Evolutionary conservation across 805 yeast species (phyloP).

Genomic region (Jamesozyma rosinii): DNA sequence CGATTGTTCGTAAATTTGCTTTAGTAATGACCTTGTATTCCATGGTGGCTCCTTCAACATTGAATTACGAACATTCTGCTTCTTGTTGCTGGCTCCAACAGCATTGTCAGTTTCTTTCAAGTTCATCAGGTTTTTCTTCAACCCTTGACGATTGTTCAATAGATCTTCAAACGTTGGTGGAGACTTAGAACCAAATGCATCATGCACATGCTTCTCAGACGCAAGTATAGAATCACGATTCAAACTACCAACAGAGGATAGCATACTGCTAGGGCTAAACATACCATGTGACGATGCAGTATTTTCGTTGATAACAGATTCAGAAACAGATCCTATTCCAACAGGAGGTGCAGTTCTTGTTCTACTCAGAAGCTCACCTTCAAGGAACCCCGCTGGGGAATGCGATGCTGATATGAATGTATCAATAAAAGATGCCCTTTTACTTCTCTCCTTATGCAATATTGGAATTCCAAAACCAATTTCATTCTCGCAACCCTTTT

Average conservation of each 20-base stretch:
- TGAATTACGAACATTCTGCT: neutral
- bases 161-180: neutral
- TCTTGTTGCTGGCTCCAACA: neutral
- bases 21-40: conserved; percentile 23
- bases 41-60: conserved; percentile 21
- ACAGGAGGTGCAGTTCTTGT: neutral
- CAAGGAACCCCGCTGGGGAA: conserved; percentile 12
- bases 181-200: neutral
- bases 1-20: conserved; percentile 25
- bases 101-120: neutral
- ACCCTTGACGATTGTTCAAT: neutral
- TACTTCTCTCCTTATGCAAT: conserved; percentile 13
- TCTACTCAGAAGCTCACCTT: conserved; percentile 3
- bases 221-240: neutral
- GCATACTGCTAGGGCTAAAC: conserved; percentile 16
- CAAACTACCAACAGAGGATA: conserved; percentile 12
- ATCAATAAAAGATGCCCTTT: conserved; percentile 27
- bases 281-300: conserved; percentile 7
- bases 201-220: neutral
- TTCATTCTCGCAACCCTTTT: neutral
- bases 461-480: conserved; percentile 15
- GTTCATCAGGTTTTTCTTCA: neutral
- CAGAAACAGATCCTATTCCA: neutral
- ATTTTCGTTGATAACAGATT: conserved; percentile 1
- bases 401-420: conserved; percentile 24